A percentile compares a stretch with the other conserved stretches of the same genome.
phyloP scores from a whole-genome alignment of 2,329 filamentous ascomycete genomes.

The Metarhizium robertsii region DNA sequence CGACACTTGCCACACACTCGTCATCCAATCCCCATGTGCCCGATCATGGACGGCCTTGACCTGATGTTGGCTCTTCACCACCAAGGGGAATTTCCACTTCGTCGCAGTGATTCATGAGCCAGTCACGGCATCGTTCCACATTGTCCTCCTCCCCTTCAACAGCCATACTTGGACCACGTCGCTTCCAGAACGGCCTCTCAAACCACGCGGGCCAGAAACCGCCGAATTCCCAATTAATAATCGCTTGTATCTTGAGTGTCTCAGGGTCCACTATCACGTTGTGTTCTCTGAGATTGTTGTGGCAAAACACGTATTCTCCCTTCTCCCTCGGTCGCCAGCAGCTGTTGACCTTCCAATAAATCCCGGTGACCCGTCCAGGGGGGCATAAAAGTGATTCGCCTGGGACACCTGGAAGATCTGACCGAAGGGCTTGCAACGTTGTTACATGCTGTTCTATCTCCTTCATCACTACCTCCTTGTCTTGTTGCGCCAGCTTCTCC shows the following conservation, averaged over 20 bases:
- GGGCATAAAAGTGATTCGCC: slow-evolving; percentile 6
- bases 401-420: slow-evolving; percentile 8
- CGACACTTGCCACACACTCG: too few relatives aligned
- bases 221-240: slow-evolving; percentile 27
- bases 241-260: slow-evolving; percentile 19
- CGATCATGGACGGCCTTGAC: not conserved
- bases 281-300: slow-evolving; percentile 8
- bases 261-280: slow-evolving; percentile 10
- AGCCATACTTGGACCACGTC: slow-evolving; percentile 6
- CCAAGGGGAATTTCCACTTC: slow-evolving; percentile 4
- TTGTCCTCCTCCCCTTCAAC: slow-evolving; percentile 7
- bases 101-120: slow-evolving; percentile 2
- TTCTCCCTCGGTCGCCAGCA: slow-evolving; percentile 4
- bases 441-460: slow-evolving; percentile 2
- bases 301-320: slow-evolving; percentile 10
- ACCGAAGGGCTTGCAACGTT: slow-evolving; percentile 1
- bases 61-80: not conserved
- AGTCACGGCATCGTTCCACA: slow-evolving; percentile 4
- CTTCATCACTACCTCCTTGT: slow-evolving; percentile 1
- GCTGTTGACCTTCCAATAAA: slow-evolving; percentile 7
- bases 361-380: slow-evolving; percentile 5
- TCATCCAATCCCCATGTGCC: not conserved
- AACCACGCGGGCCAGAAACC: slow-evolving; percentile 20
- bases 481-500: not conserved
- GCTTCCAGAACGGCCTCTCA: slow-evolving; percentile 10